Evolutionary conservation across 495 filamentous ascomycete genomes (phyloP).

Genomic region (Aspergillus leporis): DNA sequence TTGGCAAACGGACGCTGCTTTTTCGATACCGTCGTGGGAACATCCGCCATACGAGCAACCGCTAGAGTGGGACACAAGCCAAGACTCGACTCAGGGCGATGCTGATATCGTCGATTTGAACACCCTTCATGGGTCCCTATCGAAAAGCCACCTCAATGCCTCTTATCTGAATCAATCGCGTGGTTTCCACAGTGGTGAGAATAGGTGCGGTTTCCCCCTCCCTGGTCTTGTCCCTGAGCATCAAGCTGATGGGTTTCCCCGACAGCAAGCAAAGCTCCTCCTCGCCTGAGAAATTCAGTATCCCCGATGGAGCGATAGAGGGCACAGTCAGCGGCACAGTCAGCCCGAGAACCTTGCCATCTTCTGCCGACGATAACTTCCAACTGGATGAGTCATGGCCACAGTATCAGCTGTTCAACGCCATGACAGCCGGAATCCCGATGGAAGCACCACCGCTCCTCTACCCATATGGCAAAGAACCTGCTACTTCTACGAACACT

Average conservation of each 20-base stretch:
- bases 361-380: slow-evolving; percentile 47
- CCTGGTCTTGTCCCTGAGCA: background rate
- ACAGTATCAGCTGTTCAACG: slow-evolving; percentile 43
- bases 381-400: slow-evolving; percentile 45
- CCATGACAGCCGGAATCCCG: slow-evolving; percentile 35
- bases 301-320: slow-evolving; percentile 33
- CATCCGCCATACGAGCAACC: slow-evolving; percentile 41
- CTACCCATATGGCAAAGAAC: slow-evolving; percentile 40
- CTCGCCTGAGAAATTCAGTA: slow-evolving; percentile 35
- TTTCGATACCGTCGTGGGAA: slow-evolving; percentile 44
- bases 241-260: slow-evolving; percentile 17
- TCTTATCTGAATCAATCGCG: slow-evolving; percentile 27
- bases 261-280: slow-evolving; percentile 30
- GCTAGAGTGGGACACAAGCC: slow-evolving; percentile 47
- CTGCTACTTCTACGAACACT: slow-evolving; percentile 27
- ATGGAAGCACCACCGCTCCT: slow-evolving; percentile 39
- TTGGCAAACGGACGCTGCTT: slow-evolving; percentile 43
- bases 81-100: slow-evolving; percentile 46
- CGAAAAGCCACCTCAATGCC: slow-evolving; percentile 17
- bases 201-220: slow-evolving; percentile 27
- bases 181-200: slow-evolving; percentile 27
- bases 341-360: slow-evolving; percentile 44
- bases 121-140: slow-evolving; percentile 33
- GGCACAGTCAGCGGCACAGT: slow-evolving; percentile 44
- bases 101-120: slow-evolving; percentile 41